Conservation (phyloP, 176 grass and related monocot genomes). For the Oryza australiensis region DNA sequence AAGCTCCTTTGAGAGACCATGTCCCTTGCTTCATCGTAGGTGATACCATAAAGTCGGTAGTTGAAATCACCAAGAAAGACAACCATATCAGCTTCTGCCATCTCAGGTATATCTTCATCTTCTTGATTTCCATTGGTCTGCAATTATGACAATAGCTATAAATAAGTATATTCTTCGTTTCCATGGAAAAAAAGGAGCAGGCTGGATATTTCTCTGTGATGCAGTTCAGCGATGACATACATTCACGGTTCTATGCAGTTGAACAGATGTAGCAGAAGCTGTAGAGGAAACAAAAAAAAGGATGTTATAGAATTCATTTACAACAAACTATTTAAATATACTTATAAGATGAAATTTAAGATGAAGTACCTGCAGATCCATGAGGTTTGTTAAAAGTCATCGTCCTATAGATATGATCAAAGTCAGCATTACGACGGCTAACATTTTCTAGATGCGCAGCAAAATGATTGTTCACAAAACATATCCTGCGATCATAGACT, state of each 20-base stretch:
- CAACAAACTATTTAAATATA: not conserved
- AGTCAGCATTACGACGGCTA: slow-evolving; percentile 78
- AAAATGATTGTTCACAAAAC: slow-evolving; percentile 95
- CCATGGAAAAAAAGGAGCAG: not conserved
- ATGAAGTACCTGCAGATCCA: slow-evolving; percentile 69
- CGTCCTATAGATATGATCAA: slow-evolving; percentile 73
- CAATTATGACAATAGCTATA: slow-evolving; percentile 36
- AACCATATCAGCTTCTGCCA: slow-evolving; percentile 88
- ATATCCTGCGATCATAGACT: slow-evolving; percentile 77
- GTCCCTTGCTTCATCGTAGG: slow-evolving; percentile 94
- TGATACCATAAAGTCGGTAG: slow-evolving; percentile 84
- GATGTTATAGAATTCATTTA: slow-evolving; percentile 21
- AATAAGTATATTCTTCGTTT: slow-evolving; percentile 9
- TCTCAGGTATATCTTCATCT: slow-evolving; percentile 70
- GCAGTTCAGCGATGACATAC: slow-evolving; percentile 54
- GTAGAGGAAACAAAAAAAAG: slow-evolving; percentile 37
- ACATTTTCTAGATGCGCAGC: slow-evolving; percentile 86
- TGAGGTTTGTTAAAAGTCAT: slow-evolving; percentile 85
- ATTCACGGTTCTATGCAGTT: slow-evolving; percentile 75
- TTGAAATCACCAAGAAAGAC: slow-evolving; percentile 99
- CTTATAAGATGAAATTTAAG: slow-evolving; percentile 13
- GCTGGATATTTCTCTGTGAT: slow-evolving; percentile 1
- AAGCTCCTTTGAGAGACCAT: slow-evolving; percentile 97
- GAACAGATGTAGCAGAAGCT: slow-evolving; percentile 90
- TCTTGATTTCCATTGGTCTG: slow-evolving; percentile 67